Percentiles rank a stretch among this genome's conserved stretches.
Conservation (phyloP, 2,329 filamentous ascomycete species). For the Cercospora sp. region DNA sequence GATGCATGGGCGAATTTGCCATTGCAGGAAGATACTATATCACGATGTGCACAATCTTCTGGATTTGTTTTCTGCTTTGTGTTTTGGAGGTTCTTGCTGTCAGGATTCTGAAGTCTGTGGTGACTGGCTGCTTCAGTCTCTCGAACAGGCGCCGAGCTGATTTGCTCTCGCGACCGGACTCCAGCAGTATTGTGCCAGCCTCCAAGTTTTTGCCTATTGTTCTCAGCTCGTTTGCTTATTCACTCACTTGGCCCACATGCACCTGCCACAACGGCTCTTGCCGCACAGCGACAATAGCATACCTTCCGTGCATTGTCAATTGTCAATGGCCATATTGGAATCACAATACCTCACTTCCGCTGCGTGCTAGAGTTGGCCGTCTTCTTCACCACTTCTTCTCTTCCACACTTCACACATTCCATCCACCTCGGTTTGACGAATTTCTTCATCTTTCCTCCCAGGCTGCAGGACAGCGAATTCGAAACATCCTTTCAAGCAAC, state of each 20-base stretch:
- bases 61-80: too few relatives aligned
- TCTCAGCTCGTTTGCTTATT: neutral
- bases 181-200: too few relatives aligned
- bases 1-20: too few relatives aligned
- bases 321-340: neutral
- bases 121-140: too few relatives aligned
- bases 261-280: neutral
- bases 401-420: neutral
- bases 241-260: neutral
- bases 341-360: neutral
- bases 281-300: neutral
- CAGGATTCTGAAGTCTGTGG: too few relatives aligned
- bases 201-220: too few relatives aligned
- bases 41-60: too few relatives aligned
- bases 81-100: too few relatives aligned
- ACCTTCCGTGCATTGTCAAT: neutral
- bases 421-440: neutral
- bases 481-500: neutral
- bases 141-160: too few relatives aligned
- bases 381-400: neutral
- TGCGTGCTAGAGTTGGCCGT: neutral
- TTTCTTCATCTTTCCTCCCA: neutral
- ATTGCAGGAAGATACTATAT: too few relatives aligned
- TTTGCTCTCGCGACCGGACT: too few relatives aligned
- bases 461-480: neutral